These are phyloP conservation scores for Paecilomyces sp. DNA, from an alignment of 2,329 filamentous ascomycete species.

Conservation along the genomic window DNA sequence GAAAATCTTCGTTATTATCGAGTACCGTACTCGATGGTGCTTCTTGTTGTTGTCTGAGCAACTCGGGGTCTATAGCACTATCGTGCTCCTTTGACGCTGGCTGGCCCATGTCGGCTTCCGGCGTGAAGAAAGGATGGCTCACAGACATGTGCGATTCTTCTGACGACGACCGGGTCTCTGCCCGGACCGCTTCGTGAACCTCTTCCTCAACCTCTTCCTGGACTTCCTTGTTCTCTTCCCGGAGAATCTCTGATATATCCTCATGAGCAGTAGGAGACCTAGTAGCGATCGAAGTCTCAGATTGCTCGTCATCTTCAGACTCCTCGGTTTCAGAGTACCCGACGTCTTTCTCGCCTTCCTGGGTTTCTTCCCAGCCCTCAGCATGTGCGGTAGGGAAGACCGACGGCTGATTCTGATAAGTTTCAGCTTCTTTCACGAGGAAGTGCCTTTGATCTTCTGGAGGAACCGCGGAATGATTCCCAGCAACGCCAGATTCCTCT, in stretches of 20 bases:
- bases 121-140: neutral
- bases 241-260: neutral
- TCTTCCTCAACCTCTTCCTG: too few species aligned
- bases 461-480: neutral
- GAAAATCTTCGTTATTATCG: neutral
- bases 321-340: neutral
- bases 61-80: conserved; percentile 1
- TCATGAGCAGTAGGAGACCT: neutral
- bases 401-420: neutral
- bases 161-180: neutral
- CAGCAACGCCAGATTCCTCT: conserved; percentile 19
- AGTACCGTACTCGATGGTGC: neutral
- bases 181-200: too few species aligned
- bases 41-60: neutral
- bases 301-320: neutral
- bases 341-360: neutral
- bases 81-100: neutral
- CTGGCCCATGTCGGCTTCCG: neutral
- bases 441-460: neutral
- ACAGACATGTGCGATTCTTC: neutral
- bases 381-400: neutral
- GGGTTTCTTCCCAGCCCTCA: neutral
- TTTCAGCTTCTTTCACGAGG: conserved; percentile 1
- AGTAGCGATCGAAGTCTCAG: neutral
- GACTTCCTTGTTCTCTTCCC: neutral